These are phyloP conservation scores for Mycotypha africana DNA, from an alignment of 371 early-diverging fungal species.

Conservation along the genomic window DNA sequence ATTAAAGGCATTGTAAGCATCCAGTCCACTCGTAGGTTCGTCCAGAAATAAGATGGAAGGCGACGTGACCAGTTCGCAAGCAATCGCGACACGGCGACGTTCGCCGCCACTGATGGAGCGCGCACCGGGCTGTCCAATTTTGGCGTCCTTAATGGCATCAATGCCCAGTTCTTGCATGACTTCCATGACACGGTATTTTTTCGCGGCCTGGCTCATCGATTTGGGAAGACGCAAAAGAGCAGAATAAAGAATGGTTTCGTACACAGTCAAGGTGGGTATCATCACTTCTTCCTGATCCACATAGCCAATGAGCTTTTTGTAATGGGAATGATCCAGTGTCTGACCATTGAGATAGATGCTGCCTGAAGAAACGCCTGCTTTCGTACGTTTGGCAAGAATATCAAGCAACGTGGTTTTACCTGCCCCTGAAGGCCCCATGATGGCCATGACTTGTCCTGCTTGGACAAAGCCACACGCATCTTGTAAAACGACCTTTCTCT, in stretches of 20 bases:
- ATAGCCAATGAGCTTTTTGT: slow-evolving; percentile 70
- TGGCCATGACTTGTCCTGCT: slow-evolving; percentile 81
- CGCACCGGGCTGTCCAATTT: slow-evolving; percentile 71
- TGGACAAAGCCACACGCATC: slow-evolving; percentile 65
- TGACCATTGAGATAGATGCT: slow-evolving; percentile 65
- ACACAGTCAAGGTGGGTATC: slow-evolving; percentile 76
- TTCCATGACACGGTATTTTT: slow-evolving; percentile 61
- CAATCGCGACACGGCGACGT: slow-evolving; percentile 81
- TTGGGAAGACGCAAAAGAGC: slow-evolving; percentile 75
- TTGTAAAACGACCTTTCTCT: slow-evolving; percentile 45
- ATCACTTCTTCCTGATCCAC: slow-evolving; percentile 87
- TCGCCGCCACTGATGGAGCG: slow-evolving; percentile 87
- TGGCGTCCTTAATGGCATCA: slow-evolving; percentile 69
- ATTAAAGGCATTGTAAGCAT: slow-evolving; percentile 88
- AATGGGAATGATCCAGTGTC: slow-evolving; percentile 38
- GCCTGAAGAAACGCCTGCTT: slow-evolving; percentile 56
- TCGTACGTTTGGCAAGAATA: slow-evolving; percentile 65
- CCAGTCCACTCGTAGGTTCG: slow-evolving; percentile 92
- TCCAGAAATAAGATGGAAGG: slow-evolving; percentile 91
- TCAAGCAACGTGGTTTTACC: slow-evolving; percentile 73
- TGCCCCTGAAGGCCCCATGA: slow-evolving; percentile 78
- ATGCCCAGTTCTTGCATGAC: slow-evolving; percentile 76
- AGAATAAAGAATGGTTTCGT: slow-evolving; percentile 77
- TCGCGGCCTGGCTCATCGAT: slow-evolving; percentile 50
- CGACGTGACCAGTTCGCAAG: slow-evolving; percentile 83